Base-by-base conservation (phyloP, 2,329 filamentous ascomycete species). In the Helotiales sp. region DNA sequence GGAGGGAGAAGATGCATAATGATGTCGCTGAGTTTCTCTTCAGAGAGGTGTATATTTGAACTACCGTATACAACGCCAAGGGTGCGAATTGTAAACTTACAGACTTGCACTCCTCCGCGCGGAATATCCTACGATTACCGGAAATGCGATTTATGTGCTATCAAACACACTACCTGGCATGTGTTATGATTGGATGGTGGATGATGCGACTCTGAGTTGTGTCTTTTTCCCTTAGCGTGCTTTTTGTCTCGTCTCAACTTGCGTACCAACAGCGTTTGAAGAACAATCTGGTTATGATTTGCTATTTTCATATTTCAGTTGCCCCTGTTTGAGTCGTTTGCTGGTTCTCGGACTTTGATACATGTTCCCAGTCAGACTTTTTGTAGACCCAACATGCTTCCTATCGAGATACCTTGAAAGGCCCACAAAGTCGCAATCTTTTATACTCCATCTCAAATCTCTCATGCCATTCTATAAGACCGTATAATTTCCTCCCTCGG, bases 21-120 rank as follows among this genome's bases (percentile, higher is more conserved):
- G 64, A 63, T 59, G 70, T 67, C 13, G 70, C 70, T 32, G 65
- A 70, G 20, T 74, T 61, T 61, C 49, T 73, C 22, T 73, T 70
- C 52, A 64, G 68, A 30, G 68, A 73, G 54, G 69, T 74, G 1
- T 73, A 70, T 54, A 43, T 61, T n/a, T 70, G 58, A 67, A 22
- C 8, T 34, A n/a, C 22, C 28, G 26, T 55, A 55, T n/a, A 7
- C 3, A 24, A 8, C n/a, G 15, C 8, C 52, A 5, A 24, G 30
- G n/a, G 22, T 20, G 40, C 15, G 17, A 5, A 43, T n/a, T 34
- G 11, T 43, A n/a, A n/a, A n/a, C n/a, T n/a, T n/a, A n/a, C n/a
- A n/a, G n/a, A n/a, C n/a, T n/a, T n/a, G n/a, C n/a, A n/a, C n/a
- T n/a, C n/a, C n/a, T n/a, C n/a, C n/a, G n/a, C n/a, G n/a, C n/a